Conservation (phyloP, 345 rosid genomes). For the Euclidium syriacum region DNA sequence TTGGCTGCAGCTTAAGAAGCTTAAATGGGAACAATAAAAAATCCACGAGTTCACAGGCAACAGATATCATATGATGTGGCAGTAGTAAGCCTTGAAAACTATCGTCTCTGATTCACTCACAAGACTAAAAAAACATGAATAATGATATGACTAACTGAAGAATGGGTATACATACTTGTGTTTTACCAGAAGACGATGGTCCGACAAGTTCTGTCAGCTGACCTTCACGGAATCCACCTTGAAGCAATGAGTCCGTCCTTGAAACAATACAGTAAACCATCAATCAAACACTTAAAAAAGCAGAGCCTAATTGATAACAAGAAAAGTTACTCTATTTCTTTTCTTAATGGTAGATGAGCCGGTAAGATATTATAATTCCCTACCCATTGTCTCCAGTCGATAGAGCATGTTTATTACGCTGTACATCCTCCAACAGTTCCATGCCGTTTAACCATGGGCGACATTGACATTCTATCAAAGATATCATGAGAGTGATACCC, state of each 20-base stretch:
- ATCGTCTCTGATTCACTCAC: neutral
- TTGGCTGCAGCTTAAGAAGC: neutral
- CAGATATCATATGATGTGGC: neutral
- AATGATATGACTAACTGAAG: neutral
- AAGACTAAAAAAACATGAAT: neutral
- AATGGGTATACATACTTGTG: slow-evolving; percentile 45
- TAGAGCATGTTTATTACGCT: slow-evolving; percentile 36
- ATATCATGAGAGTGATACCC: slow-evolving; percentile 50
- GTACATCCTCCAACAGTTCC: slow-evolving; percentile 52
- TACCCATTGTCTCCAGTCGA: slow-evolving; percentile 66
- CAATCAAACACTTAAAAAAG: neutral
- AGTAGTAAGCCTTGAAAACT: neutral
- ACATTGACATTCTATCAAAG: slow-evolving; percentile 42
- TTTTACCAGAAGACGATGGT: slow-evolving; percentile 86
- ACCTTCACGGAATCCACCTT: slow-evolving; percentile 63
- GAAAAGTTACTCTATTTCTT: neutral
- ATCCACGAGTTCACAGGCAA: neutral
- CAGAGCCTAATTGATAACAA: neutral
- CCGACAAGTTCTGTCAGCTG: slow-evolving; percentile 82
- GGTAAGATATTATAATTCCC: neutral
- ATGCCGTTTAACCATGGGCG: slow-evolving; percentile 57
- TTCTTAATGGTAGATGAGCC: neutral
- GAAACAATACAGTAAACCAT: slow-evolving; percentile 4
- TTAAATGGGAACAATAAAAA: neutral
- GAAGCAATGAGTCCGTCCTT: slow-evolving; percentile 64